Evolutionary conservation across 2,329 filamentous ascomycete species (phyloP).

Genomic region (Setomelanomma holmii): DNA sequence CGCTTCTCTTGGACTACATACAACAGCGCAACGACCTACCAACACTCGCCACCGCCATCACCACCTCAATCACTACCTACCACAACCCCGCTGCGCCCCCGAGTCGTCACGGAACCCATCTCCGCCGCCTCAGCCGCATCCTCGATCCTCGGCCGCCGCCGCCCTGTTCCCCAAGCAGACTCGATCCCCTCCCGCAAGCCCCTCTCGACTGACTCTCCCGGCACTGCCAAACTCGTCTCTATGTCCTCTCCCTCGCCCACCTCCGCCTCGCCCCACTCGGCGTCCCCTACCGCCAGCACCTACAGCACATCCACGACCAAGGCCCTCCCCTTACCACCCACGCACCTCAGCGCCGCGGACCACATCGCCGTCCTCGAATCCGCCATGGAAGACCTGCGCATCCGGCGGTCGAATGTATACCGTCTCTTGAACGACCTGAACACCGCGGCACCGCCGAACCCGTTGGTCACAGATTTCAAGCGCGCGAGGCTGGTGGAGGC

Average conservation of each 20-base stretch:
- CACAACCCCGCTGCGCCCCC: conserved; percentile 10
- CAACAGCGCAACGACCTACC: conserved; percentile 48
- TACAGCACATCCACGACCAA: conserved; percentile 40
- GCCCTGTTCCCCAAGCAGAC: conserved; percentile 37
- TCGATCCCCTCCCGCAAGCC: conserved; percentile 35
- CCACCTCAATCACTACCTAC: conserved; percentile 48
- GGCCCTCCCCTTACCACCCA: conserved; percentile 48
- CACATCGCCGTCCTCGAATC: conserved; percentile 48
- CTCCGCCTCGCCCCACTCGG: conserved; percentile 13
- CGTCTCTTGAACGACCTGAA: conserved; percentile 46
- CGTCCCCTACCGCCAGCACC: conserved; percentile 34
- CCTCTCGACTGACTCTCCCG: conserved; percentile 28
- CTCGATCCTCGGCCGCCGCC: conserved; percentile 42
- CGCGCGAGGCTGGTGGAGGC: conserved; percentile 42
- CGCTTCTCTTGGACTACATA: conserved; percentile 43
- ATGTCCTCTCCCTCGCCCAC: conserved; percentile 4
- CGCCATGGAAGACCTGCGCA: conserved; percentile 48
- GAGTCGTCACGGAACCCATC: conserved; percentile 32
- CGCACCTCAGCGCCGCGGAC: conserved; percentile 41
- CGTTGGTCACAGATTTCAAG: conserved; percentile 47
- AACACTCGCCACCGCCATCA: conserved; percentile 52
- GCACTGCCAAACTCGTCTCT: conserved; percentile 21
- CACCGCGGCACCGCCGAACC: conserved; percentile 45
- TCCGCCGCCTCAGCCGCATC: conserved; percentile 35
- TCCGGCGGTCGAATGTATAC: conserved; percentile 48